Conservation (phyloP, 2,329 filamentous ascomycete genomes). For the Claviceps capensis region DNA sequence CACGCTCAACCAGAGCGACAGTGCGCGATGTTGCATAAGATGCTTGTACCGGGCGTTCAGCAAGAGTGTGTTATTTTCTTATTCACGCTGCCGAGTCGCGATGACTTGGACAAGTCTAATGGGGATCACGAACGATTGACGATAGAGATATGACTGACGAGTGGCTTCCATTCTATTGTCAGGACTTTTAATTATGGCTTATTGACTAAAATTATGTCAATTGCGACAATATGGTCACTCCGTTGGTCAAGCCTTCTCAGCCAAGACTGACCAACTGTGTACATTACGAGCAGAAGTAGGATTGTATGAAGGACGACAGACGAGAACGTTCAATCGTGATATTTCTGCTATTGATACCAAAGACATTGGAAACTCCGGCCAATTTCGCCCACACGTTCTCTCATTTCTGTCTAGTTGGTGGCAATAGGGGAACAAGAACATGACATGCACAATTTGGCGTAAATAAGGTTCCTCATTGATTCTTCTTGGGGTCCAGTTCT, state of each 20-base stretch:
- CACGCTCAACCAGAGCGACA: no score
- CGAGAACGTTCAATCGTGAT: background rate
- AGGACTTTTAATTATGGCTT: conserved; percentile 10
- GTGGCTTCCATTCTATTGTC: background rate
- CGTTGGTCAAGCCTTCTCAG: background rate
- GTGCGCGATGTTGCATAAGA: conserved; percentile 8
- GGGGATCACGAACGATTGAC: conserved; percentile 1
- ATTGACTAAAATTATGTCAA: conserved; percentile 10
- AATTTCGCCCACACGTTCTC: background rate
- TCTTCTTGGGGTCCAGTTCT: conserved; percentile 35
- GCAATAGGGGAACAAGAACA: background rate
- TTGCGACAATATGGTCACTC: conserved; percentile 8
- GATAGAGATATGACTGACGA: background rate
- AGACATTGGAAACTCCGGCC: background rate
- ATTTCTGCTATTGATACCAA: background rate
- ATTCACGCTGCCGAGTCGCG: background rate
- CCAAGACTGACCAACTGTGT: conserved; percentile 5
- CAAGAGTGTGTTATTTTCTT: background rate
- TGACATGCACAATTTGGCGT: background rate
- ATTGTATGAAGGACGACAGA: conserved; percentile 1
- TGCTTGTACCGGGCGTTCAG: conserved; percentile 15
- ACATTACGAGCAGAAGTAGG: conserved; percentile 6
- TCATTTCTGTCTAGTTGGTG: background rate
- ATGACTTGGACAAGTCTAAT: conserved; percentile 3
- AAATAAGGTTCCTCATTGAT: conserved; percentile 18